These are phyloP conservation scores for Xylaria polymorpha DNA, from an alignment of 2,329 filamentous ascomycete species.

Conservation along the genomic window DNA sequence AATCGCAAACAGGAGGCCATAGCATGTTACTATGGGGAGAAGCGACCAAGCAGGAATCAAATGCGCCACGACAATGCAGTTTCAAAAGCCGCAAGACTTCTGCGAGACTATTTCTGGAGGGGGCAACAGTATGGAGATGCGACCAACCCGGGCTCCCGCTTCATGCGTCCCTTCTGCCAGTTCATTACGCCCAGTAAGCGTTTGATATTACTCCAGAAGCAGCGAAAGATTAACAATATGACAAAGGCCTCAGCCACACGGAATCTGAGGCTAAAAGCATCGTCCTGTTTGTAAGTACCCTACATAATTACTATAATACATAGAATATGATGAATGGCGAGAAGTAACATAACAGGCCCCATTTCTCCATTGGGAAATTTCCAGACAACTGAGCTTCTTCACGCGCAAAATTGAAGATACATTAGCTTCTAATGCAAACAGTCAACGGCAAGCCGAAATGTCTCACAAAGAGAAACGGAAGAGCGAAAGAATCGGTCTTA, in stretches of 20 bases:
- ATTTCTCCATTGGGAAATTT: constrained; percentile 37
- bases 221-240: neutral
- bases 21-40: constrained; percentile 28
- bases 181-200: constrained; percentile 32
- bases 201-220: neutral
- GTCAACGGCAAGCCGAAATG: neutral
- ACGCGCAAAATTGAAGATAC: constrained; percentile 21
- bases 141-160: constrained; percentile 25
- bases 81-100: constrained; percentile 9
- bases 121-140: constrained; percentile 23
- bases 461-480: neutral
- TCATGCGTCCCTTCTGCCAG: constrained; percentile 36
- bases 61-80: constrained; percentile 14
- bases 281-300: constrained; percentile 23
- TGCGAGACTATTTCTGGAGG: constrained; percentile 31
- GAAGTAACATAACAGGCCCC: constrained; percentile 16
- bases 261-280: constrained; percentile 6
- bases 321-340: neutral
- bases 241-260: neutral
- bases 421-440: neutral
- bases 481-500: constrained; percentile 8
- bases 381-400: constrained; percentile 25
- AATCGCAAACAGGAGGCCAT: constrained; percentile 11
- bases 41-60: constrained; percentile 11
- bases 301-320: neutral